These are phyloP conservation scores for Candida namnaoensis DNA, from an alignment of 805 yeast genomes.

Conservation along the genomic window DNA sequence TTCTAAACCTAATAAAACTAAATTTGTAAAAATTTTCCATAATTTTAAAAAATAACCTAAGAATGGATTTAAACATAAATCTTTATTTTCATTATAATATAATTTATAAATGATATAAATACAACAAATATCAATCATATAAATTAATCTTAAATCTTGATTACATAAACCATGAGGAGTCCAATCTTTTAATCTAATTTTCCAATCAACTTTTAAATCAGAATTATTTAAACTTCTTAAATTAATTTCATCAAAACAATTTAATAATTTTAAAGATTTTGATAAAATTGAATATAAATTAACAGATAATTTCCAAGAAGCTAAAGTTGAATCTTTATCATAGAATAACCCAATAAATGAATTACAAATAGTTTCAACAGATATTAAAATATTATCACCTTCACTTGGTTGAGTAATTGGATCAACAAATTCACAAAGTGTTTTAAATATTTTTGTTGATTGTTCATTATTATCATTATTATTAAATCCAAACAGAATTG, in stretches of 20 bases:
- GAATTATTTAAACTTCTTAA: slow-evolving; percentile 34
- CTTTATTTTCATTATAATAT: slow-evolving; percentile 19
- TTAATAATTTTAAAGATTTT: slow-evolving; percentile 24
- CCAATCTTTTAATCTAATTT: slow-evolving; percentile 23
- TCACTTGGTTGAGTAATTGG: slow-evolving; percentile 68
- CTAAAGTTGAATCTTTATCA: slow-evolving; percentile 20
- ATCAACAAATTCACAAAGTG: slow-evolving; percentile 37
- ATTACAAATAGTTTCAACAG: slow-evolving; percentile 47
- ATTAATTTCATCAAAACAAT: slow-evolving; percentile 32
- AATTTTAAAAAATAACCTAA: slow-evolving; percentile 43
- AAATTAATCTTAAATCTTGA: slow-evolving; percentile 34
- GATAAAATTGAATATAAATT: slow-evolving; percentile 27
- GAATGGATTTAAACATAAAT: slow-evolving; percentile 52
- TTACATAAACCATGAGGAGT: slow-evolving; percentile 23
- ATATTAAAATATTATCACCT: slow-evolving; percentile 40
- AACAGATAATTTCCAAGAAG: slow-evolving; percentile 23
- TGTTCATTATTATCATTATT: slow-evolving; percentile 8
- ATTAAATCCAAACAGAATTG: slow-evolving; percentile 17
- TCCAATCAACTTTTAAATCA: slow-evolving; percentile 24
- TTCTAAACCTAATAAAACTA: slow-evolving; percentile 52
- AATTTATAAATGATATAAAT: slow-evolving; percentile 36
- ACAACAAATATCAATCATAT: slow-evolving; percentile 33
- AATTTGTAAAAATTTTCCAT: slow-evolving; percentile 61
- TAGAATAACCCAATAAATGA: slow-evolving; percentile 28
- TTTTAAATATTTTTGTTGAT: slow-evolving; percentile 8